Evolutionary conservation across 2,329 filamentous ascomycete genomes (phyloP), one percentile per base, ranked within the genome.

Genomic region (Knufia petricola): DNA sequence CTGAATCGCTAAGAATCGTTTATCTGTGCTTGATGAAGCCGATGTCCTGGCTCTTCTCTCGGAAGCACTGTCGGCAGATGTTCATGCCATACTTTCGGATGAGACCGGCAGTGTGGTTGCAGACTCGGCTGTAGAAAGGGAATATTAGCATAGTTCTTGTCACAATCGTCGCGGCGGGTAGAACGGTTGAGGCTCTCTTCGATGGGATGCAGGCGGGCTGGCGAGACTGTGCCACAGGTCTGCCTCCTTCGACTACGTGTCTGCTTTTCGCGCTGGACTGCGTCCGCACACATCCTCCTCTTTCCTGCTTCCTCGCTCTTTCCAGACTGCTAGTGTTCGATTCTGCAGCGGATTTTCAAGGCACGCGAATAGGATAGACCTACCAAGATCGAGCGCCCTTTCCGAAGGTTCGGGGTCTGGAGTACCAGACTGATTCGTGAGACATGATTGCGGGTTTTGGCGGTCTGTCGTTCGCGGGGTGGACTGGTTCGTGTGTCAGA

Each of bases 341-440:
- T 39, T 39, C 15, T 39, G 4, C n/a, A n/a, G 37, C 37, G 6
- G 12, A 17, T 40, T n/a, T 8, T 20, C 13, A 26, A 38, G 30
- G 36, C 13, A 31, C 12, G 20, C 30, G 21, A 23, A 21, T 23
- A 39, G 12, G 24, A 19, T 26, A 43, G 31, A 54, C 56, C 21
- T 61, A 61, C 59, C 61, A 63, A 20, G 46, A 42, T 24, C 61
- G 60, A 41, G 58, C 44, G 34, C 58, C 58, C 54, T 60, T 60
- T 52, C 58, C 58, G 45, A 43, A 60, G 47, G 74, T 87, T 75
- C 89, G 85, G 69, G 92, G 92, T 73, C 92, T 89, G 69, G 88
- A 95, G 84, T 94, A 95, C 89, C 90, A 98, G 77, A 96, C 88
- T 69, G 85, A 88, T 79, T 96, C 90, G 88, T 86, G 83, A 74